Conservation (phyloP, 2,329 filamentous ascomycete species). For the Phyllosticta citriasiana region DNA sequence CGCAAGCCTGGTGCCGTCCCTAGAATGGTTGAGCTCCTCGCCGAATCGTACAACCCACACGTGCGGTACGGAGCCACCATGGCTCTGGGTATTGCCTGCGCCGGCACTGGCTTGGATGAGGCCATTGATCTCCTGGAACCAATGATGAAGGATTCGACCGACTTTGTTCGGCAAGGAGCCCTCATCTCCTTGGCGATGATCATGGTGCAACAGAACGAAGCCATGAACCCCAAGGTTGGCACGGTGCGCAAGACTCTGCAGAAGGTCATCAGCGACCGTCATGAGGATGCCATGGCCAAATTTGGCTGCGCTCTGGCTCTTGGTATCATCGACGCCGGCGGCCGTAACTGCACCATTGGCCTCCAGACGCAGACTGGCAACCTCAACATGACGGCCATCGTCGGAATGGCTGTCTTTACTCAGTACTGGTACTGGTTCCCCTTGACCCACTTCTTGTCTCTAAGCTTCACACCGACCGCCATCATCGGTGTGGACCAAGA, state of each 20-base stretch:
- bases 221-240: constrained; percentile 93
- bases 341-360: constrained; percentile 95
- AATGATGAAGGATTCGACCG: constrained; percentile 98
- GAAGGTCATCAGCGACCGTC: constrained; percentile 88
- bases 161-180: constrained; percentile 95
- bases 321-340: constrained; percentile 95
- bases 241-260: constrained; percentile 85
- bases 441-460: constrained; percentile 89
- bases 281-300: constrained; percentile 99
- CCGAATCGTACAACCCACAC: constrained; percentile 97
- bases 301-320: constrained; percentile 90
- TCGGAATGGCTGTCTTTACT: constrained; percentile 95
- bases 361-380: constrained; percentile 97
- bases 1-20: constrained; percentile 94
- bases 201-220: constrained; percentile 97
- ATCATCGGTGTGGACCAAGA: constrained; percentile 93
- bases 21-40: constrained; percentile 95
- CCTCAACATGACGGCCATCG: constrained; percentile 95
- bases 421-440: constrained; percentile 99
- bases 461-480: constrained; percentile 93
- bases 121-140: constrained; percentile 94
- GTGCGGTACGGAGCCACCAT: constrained; percentile 96
- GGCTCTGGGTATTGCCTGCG: constrained; percentile 96
- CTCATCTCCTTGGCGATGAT: constrained; percentile 95
- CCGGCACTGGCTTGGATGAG: constrained; percentile 89